Evolutionary conservation across 129 eudicot species (phyloP).

Genomic region (Artemisia tridentata): DNA sequence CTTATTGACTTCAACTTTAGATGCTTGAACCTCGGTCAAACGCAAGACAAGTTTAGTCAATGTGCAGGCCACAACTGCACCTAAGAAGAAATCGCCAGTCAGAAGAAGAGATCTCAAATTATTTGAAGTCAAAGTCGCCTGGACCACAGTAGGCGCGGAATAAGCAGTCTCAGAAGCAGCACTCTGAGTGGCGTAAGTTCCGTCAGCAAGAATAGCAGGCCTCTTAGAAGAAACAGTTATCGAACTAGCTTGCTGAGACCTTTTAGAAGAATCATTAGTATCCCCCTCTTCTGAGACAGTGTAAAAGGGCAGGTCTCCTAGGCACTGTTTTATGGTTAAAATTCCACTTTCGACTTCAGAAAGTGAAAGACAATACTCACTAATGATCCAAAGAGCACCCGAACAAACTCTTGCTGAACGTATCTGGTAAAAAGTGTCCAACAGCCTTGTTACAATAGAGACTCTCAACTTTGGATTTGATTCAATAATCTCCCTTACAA

Average conservation of each 20-base stretch:
- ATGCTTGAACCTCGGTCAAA: conserved; percentile 83
- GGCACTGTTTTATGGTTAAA: conserved; percentile 48
- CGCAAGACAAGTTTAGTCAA: conserved; percentile 85
- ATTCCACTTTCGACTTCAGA: conserved; percentile 94
- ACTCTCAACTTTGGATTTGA: conserved; percentile 76
- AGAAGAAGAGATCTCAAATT: conserved; percentile 89
- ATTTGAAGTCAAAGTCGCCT: conserved; percentile 67
- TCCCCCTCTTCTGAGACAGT: conserved; percentile 45
- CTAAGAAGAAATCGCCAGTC: conserved; percentile 90
- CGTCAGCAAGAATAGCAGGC: conserved; percentile 53
- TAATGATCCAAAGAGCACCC: conserved; percentile 95
- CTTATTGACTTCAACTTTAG: conserved; percentile 65
- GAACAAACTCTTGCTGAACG: conserved; percentile 91
- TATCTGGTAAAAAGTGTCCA: conserved; percentile 88
- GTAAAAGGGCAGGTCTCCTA: conserved; percentile 57
- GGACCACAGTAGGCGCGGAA: conserved; percentile 74
- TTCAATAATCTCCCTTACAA: conserved; percentile 88
- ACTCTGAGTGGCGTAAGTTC: conserved; percentile 90
- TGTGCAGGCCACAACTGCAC: conserved; percentile 33
- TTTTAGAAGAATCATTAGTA: conserved; percentile 70
- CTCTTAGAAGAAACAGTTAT: conserved; percentile 60
- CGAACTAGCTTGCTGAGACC: conserved; percentile 58
- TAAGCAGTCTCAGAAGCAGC: conserved; percentile 94
- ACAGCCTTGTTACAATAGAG: conserved; percentile 31
- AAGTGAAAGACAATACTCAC: conserved; percentile 84